Conservation (phyloP, 148 eudicot genomes). For the Dysphania ambrosioides region DNA sequence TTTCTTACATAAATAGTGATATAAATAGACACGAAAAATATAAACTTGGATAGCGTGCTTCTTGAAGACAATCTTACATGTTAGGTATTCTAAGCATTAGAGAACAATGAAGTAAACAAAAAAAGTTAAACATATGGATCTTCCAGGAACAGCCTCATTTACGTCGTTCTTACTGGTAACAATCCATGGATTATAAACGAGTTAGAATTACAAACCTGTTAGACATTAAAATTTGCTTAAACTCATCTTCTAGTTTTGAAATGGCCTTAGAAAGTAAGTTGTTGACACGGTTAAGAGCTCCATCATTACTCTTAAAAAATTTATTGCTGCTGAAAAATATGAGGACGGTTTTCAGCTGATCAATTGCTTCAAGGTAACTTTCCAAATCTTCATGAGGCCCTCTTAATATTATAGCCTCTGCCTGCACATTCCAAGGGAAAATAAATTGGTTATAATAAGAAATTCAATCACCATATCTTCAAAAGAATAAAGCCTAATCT, state of each 20-base stretch:
- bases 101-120: not conserved
- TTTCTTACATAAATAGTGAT: not conserved
- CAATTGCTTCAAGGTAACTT: constrained; percentile 81
- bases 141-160: not conserved
- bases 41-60: no score
- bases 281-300: constrained; percentile 54
- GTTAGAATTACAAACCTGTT: constrained; percentile 47
- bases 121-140: no score
- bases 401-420: constrained; percentile 74
- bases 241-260: constrained; percentile 74
- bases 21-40: no score
- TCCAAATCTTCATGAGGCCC: constrained; percentile 97
- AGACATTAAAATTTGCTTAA: constrained; percentile 53
- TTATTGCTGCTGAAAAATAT: constrained; percentile 58
- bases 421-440: constrained; percentile 36
- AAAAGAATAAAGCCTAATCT: not conserved
- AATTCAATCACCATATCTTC: not conserved
- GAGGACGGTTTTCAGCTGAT: constrained; percentile 55
- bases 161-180: not conserved
- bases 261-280: constrained; percentile 60
- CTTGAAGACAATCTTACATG: not conserved
- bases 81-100: not conserved
- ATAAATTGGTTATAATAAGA: not conserved
- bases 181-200: no score
- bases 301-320: constrained; percentile 47